These are phyloP conservation scores for Volutella citrinella DNA, from an alignment of 2,329 filamentous ascomycete genomes.

Conservation along the genomic window DNA sequence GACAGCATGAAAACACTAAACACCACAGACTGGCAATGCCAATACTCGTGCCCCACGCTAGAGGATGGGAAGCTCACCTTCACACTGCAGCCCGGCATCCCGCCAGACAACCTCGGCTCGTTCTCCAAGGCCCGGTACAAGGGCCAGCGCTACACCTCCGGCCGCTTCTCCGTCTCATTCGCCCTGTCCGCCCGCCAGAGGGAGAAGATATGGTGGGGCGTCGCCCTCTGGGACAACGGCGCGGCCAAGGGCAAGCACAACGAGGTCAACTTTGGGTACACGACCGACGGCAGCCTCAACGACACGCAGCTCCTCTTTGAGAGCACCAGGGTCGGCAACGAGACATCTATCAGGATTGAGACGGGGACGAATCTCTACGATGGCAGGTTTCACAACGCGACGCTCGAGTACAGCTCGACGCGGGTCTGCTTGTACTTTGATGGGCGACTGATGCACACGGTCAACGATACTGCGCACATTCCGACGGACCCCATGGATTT, in stretches of 20 bases:
- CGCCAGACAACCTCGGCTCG: constrained; percentile 10
- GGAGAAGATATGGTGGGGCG: constrained; percentile 16
- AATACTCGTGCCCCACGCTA: constrained; percentile 16
- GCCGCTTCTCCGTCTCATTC: constrained; percentile 13
- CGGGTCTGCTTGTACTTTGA: constrained; percentile 15
- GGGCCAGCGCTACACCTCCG: constrained; percentile 12
- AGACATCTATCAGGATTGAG: constrained; percentile 6
- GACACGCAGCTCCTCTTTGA: constrained; percentile 12
- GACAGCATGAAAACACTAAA: constrained; percentile 11
- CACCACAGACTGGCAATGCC: constrained; percentile 9
- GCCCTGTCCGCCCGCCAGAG: constrained; percentile 10
- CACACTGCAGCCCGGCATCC: constrained; percentile 6
- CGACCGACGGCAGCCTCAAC: constrained; percentile 8
- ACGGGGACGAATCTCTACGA: constrained; percentile 13
- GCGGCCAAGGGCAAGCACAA: constrained; percentile 8
- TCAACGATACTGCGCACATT: constrained; percentile 12
- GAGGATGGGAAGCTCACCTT: constrained; percentile 14
- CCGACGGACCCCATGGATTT: constrained; percentile 16
- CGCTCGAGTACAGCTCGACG: constrained; percentile 13
- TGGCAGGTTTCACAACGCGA: constrained; percentile 13
- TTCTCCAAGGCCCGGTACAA: constrained; percentile 16
- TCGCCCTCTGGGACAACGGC: constrained; percentile 14
- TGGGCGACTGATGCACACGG: constrained; percentile 6
- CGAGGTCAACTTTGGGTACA: constrained; percentile 21
- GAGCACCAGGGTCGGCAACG: constrained; percentile 9